Percentiles rank a stretch among this genome's conserved stretches.
Evolutionary conservation across 305 asterid species (phyloP).

Genomic region (Fraxinus latifolia): DNA sequence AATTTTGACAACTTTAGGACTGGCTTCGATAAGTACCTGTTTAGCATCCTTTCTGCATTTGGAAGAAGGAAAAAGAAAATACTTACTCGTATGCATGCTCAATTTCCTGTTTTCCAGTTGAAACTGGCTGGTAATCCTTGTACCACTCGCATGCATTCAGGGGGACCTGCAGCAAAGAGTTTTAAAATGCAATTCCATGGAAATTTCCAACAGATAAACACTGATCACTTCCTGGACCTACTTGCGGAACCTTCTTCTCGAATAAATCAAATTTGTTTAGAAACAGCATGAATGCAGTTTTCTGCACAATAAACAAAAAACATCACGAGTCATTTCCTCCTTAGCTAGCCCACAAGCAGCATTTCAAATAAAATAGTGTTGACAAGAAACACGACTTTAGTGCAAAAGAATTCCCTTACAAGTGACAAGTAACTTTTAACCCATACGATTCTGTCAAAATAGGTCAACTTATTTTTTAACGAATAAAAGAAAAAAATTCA

Average conservation of each 20-base stretch:
- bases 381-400: neutral
- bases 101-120: conserved; percentile 91
- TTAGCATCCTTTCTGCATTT: neutral
- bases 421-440: neutral
- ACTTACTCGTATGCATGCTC: conserved; percentile 99
- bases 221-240: conserved; percentile 39
- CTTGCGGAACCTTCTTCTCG: conserved; percentile 88
- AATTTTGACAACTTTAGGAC: neutral
- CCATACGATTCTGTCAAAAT: neutral
- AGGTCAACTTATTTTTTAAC: neutral
- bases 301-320: conserved; percentile 48
- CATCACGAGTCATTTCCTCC: conserved; percentile 8
- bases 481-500: neutral
- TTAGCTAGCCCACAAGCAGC: conserved; percentile 1
- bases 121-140: conserved; percentile 94
- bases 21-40: neutral
- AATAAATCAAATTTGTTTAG: conserved; percentile 96
- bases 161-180: conserved; percentile 63
- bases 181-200: conserved; percentile 22
- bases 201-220: conserved; percentile 15
- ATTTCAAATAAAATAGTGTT: neutral
- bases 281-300: conserved; percentile 95
- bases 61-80: conserved; percentile 20
- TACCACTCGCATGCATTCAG: conserved; percentile 84
- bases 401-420: neutral